Evolutionary conservation across 2,329 filamentous ascomycete species (phyloP).

Genomic region (Beauveria sp.): DNA sequence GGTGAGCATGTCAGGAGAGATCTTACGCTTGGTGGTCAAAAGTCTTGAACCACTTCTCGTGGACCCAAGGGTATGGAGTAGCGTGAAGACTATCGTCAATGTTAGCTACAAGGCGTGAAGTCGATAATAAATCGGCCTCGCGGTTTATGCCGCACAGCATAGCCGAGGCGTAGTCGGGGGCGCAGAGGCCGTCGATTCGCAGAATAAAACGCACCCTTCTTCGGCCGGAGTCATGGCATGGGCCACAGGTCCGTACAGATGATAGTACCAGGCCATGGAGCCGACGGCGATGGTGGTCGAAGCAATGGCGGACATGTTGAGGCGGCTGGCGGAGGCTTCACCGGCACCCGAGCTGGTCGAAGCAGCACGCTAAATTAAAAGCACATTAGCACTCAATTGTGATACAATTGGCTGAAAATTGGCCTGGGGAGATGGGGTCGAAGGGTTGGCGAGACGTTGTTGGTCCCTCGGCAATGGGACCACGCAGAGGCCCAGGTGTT

Average conservation of each 20-base stretch:
- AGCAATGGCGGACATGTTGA: constrained; percentile 79
- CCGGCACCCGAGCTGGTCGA: constrained; percentile 70
- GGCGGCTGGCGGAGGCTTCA: constrained; percentile 64
- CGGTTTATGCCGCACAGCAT: constrained; percentile 13
- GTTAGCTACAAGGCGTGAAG: constrained; percentile 19
- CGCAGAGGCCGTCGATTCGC: background rate
- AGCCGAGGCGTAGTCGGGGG: background rate
- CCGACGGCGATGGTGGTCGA: constrained; percentile 82
- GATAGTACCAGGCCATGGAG: constrained; percentile 94
- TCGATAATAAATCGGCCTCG: background rate
- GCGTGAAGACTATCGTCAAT: constrained; percentile 66
- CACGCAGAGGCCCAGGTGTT: constrained; percentile 17
- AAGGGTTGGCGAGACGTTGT: constrained; percentile 24
- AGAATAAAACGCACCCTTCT: constrained; percentile 75
- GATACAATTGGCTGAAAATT: constrained; percentile 14
- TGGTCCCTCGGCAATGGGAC: constrained; percentile 29
- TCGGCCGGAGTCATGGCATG: constrained; percentile 89
- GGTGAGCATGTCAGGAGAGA: background rate
- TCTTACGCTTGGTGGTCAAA: constrained; percentile 94
- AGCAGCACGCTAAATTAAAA: constrained; percentile 46
- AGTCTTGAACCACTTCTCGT: constrained; percentile 85
- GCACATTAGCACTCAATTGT: constrained; percentile 29
- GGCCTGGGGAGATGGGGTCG: constrained; percentile 14
- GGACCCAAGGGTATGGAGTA: constrained; percentile 91
- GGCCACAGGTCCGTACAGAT: constrained; percentile 83